Evolutionary conservation across 169 alveolate species (phyloP), one percentile per base, ranked within the genome.

Genomic region (Plasmodium chabaudi): DNA sequence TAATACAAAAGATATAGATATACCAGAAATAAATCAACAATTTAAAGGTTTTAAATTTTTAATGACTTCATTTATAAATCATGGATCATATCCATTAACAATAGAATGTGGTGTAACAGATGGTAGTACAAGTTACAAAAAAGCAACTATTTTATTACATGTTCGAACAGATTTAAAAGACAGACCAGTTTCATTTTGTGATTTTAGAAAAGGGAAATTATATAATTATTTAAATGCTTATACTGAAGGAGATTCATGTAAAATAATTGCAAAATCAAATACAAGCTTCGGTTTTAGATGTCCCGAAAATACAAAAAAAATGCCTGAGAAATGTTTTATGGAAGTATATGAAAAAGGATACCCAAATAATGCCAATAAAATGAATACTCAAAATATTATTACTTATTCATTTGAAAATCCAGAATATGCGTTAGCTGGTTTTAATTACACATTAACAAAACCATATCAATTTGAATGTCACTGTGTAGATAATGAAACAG

Each of bases 241-340:
- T 15, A 15, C 7, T 25, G 25, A 27, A 15, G 90, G 90, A 1
- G 72, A 65, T 17, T 9, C 12, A n/a, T 82, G 90, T 46, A 63
- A 53, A 46, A 82, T 82, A 10, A 61, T 10, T 13, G 61, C 47
- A 7, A 56, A 49, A 1, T 53, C 79, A 9, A 68, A 67, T 82
- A 34, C 73, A 13, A 21, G 47, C 7, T 67, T 82, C 15, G 90
- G 84, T 34, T 82, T 82, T 82, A 42, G 56, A 34, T 82, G 90
- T 10, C 90, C 90, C 12, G 49, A 19, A 2, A 60, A 34, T 15
- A 65, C 72, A 9, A 47, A 55, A 7, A 82, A 82, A 70, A 68
- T 67, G 49, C 90, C 90, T 2, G 57, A 47, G 9, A 55, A n/a
- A 0, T 82, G 90, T 25, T 82, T 82, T 44, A 17, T 51, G 7